Conservation (phyloP, 495 filamentous ascomycete genomes). For the Daldinia concentrica region DNA sequence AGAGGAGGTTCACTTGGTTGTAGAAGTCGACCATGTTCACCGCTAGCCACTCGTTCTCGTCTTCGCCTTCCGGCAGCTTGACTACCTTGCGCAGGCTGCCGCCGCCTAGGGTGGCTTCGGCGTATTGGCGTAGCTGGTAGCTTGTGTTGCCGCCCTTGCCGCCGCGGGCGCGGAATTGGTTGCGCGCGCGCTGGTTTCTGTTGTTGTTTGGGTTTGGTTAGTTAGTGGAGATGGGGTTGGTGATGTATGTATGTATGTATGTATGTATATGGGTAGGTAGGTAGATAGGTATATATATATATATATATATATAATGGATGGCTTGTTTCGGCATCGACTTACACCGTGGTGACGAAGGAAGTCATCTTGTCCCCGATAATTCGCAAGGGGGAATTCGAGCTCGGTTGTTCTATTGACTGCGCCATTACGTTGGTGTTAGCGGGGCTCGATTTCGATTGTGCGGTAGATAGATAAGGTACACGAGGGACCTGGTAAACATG, state of each 20-base stretch:
- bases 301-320: neutral
- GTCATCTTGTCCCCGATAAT: constrained; percentile 52
- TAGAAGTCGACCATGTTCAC: constrained; percentile 99
- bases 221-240: constrained; percentile 12
- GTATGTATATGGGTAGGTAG: neutral
- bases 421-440: constrained; percentile 39
- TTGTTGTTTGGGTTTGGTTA: neutral
- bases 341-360: constrained; percentile 64
- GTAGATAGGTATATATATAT: neutral
- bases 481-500: neutral
- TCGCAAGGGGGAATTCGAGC: constrained; percentile 19
- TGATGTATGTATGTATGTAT: neutral
- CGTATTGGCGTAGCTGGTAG: constrained; percentile 97
- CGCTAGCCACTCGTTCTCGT: constrained; percentile 96
- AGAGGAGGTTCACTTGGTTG: constrained; percentile 99
- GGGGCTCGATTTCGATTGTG: constrained; percentile 3
- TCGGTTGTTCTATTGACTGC: constrained; percentile 27
- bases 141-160: constrained; percentile 88
- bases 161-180: constrained; percentile 90
- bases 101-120: constrained; percentile 94
- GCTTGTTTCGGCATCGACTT: constrained; percentile 22
- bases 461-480: no score
- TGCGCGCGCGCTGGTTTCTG: constrained; percentile 88
- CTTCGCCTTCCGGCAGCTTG: constrained; percentile 95
- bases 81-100: constrained; percentile 96